Base-by-base conservation (phyloP, 352 stramenopile genomes). In the Globisporangium parvum region DNA sequence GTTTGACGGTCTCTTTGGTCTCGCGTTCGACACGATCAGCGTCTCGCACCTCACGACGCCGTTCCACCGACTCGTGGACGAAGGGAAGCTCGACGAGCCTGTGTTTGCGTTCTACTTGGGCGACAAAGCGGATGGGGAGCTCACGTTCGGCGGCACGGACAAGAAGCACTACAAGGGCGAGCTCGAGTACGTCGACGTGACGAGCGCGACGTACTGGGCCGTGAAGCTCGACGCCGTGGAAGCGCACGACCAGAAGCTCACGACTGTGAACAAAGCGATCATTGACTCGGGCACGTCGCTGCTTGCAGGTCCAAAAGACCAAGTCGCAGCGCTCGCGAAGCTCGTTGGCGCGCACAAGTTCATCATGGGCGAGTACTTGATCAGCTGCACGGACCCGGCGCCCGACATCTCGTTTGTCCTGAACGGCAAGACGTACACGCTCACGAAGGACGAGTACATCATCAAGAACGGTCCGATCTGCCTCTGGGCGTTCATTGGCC, bases 1-100 rank as follows among this genome's bases (percentile, higher is more conserved):
- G 44, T 98, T 97, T 67, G 92, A 98, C 73, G 92, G 92, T 37
- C 96, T 98, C 57, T 71, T 97, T 39, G 92, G 92, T 59, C 62
- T 97, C 15, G 92, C 74, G 48, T 98, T 96, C 53, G 78, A 88
- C 48, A 67, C 72, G 35, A 89, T 98, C 60, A 80, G 66, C 33
- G 77, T 96, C 35, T 86, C 87, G 44, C 70, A 80, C 47, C 72
- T 87, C 2, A 68, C 68, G 26, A 97, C 92, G 11, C 82, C 88
- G 4, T 96, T 98, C 66, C 69, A 93, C 28, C 86, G 91, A 51
- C 68, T 96, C 21, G 83, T 98, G 48, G 74, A 92, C 35, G 71
- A 93, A 59, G 72, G 70, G 20, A 54, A 74, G 35, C 65, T 96
- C 15, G 72, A 87, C 53, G 63, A 84, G 62, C 71, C 71, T 17